These are phyloP conservation scores for Pyrus hybrid DNA, from an alignment of 331 rosid species.

Conservation along the genomic window DNA sequence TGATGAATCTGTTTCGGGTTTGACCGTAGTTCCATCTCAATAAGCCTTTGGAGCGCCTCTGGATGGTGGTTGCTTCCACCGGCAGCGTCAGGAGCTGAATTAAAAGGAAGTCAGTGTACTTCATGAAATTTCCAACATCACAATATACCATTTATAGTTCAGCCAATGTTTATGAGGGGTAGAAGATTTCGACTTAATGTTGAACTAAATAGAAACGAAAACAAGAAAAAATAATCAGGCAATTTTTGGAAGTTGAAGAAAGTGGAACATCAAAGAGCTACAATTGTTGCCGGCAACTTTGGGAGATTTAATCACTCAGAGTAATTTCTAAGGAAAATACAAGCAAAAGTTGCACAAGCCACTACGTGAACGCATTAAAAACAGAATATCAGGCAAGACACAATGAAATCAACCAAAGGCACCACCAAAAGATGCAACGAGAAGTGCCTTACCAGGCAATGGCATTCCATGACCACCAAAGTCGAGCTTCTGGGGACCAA, in stretches of 20 bases:
- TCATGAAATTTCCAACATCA: background rate
- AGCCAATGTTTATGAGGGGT: background rate
- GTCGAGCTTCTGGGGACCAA: constrained; percentile 50
- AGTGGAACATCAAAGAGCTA: background rate
- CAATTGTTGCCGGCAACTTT: background rate
- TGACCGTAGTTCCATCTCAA: constrained; percentile 80
- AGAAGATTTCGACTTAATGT: background rate
- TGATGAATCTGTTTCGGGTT: constrained; percentile 39
- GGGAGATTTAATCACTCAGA: background rate
- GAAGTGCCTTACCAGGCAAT: constrained; percentile 43
- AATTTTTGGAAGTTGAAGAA: background rate
- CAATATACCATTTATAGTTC: background rate
- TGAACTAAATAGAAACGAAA: background rate
- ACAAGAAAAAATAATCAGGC: background rate
- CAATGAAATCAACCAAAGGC: background rate
- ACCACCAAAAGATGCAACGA: background rate
- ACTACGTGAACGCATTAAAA: background rate
- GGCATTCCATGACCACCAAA: constrained; percentile 63
- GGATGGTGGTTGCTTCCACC: constrained; percentile 74
- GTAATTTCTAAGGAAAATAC: background rate
- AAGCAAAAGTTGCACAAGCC: background rate
- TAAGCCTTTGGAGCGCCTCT: constrained; percentile 71
- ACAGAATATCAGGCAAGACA: background rate
- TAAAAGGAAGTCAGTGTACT: background rate
- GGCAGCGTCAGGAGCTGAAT: constrained; percentile 48